Evolutionary conservation across 2,329 filamentous ascomycete species (phyloP), one percentile per base, ranked within the genome.

Genomic region (Arthrobotrys sinensis): DNA sequence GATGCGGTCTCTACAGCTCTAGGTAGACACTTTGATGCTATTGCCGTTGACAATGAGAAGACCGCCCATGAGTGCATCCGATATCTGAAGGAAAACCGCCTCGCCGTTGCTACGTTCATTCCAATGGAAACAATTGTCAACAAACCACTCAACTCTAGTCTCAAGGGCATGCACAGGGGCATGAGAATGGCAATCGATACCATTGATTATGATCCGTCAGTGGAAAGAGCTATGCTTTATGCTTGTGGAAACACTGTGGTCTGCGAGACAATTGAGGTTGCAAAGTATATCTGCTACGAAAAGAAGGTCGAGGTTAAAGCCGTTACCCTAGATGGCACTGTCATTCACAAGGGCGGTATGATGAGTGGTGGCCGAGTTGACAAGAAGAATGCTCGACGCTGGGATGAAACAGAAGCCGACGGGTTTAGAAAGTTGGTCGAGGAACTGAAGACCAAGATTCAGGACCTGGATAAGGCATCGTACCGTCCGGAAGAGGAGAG

Each of bases 41-140:
- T 99, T 50, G 90, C 99, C 60, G 95, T 98, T 8, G 96, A 99
- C 82, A 95, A 93, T 1, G 94, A 98, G 84, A 97, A 96, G 85
- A 96, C 93, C 0, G 96, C 93, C 32, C 91, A 94, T 76, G 94
- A 97, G 81, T 99, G 96, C 84, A 96, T 99, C 70, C 90, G 96
- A 81, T 96, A 97, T 82, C 89, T 99, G 75, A 96, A 96, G 81
- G 93, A 97, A 80, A 93, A 97, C 83, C 91, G 93, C 70, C 91
- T 92, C 67, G 89, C 92, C 5, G 93, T 94, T 73, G 93, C 96
- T 85, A 97, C 93, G 0, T 98, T 99, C 84, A 94, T 98, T 80
- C 96, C 96, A 0, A 88, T 99, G 16, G 96, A 99, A 86, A 97
- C 97, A 65, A 97, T 99, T 84, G 96, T 98, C 83, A 94, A 97